These are phyloP conservation scores for Trichocomaceae sp. DNA, from an alignment of 2,329 filamentous ascomycete species.

Conservation along the genomic window DNA sequence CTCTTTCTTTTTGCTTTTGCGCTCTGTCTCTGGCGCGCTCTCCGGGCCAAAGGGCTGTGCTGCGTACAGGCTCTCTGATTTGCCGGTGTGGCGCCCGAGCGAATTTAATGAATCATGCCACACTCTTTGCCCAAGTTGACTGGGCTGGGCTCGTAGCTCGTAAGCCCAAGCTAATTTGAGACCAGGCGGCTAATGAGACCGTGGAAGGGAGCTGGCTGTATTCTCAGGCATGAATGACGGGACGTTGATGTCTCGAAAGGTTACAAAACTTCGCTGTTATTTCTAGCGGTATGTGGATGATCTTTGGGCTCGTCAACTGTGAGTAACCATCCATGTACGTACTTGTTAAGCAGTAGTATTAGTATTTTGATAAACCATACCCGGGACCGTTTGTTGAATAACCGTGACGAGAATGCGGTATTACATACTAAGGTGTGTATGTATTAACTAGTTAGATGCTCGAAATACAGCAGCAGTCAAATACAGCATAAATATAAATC, in stretches of 20 bases:
- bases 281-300: constrained; percentile 7
- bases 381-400: constrained; percentile 7
- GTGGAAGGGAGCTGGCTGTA: neutral
- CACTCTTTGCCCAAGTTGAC: neutral
- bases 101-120: neutral
- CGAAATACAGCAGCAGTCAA: constrained; percentile 11
- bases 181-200: neutral
- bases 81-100: constrained; percentile 6
- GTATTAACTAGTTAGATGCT: constrained; percentile 12
- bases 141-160: neutral
- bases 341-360: too few relatives aligned
- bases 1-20: neutral
- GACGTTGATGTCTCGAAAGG: neutral
- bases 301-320: neutral
- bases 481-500: constrained; percentile 8
- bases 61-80: constrained; percentile 4
- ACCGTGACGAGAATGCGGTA: constrained; percentile 11
- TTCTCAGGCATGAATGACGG: neutral
- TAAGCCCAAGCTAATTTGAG: neutral
- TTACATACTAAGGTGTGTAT: constrained; percentile 5
- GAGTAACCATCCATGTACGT: too few relatives aligned
- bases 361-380: neutral
- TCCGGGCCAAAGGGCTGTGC: constrained; percentile 4
- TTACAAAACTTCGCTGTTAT: too few relatives aligned
- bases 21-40: neutral